Conservation (phyloP, 495 filamentous ascomycete genomes). For the Hypomontagnella submonticulosa region DNA sequence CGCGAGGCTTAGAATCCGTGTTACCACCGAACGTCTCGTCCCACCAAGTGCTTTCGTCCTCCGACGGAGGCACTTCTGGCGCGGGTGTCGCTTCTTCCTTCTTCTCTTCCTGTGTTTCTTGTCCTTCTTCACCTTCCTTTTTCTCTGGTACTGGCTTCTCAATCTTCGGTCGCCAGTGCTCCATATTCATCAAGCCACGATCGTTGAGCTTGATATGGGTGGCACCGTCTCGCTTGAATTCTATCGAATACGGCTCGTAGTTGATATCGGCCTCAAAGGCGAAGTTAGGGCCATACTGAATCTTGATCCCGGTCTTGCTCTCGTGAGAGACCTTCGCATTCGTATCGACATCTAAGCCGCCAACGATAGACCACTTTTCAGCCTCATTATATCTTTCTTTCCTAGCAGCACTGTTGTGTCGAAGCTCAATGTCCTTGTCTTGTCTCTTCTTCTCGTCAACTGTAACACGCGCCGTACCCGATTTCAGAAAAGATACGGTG, state of each 20-base stretch:
- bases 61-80: constrained; percentile 49
- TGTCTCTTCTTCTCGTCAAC: constrained; percentile 91
- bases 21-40: constrained; percentile 94
- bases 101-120: constrained; percentile 52
- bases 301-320: constrained; percentile 73
- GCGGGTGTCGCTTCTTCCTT: constrained; percentile 32
- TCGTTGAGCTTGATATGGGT: constrained; percentile 91
- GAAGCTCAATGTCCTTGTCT: constrained; percentile 87
- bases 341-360: constrained; percentile 75
- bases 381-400: constrained; percentile 96
- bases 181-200: constrained; percentile 85
- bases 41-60: constrained; percentile 95
- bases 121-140: constrained; percentile 61
- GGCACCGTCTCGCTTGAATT: constrained; percentile 83
- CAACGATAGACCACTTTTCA: constrained; percentile 86
- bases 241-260: constrained; percentile 82
- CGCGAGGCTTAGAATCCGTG: constrained; percentile 90
- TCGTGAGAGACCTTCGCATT: constrained; percentile 67
- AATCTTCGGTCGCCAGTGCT: constrained; percentile 93
- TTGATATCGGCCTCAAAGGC: constrained; percentile 83
- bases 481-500: constrained; percentile 86
- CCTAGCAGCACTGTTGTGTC: constrained; percentile 82
- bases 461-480: constrained; percentile 84
- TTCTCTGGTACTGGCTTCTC: constrained; percentile 69
- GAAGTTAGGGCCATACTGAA: constrained; percentile 81